These are phyloP conservation scores for Hanseniaspora taiwanica DNA, from an alignment of 805 yeast species.

Conservation along the genomic window DNA sequence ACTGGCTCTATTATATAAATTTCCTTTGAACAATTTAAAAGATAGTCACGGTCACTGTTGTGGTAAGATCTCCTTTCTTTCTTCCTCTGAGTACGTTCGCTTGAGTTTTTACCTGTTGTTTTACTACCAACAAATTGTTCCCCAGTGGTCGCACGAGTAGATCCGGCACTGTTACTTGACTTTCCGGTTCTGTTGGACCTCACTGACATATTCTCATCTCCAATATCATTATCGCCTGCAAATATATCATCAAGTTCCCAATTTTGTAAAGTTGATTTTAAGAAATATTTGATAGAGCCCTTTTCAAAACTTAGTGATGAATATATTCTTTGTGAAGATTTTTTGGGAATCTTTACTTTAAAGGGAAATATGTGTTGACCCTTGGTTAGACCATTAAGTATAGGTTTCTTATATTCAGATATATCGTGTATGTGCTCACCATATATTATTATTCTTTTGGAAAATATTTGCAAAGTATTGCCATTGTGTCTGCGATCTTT, in stretches of 20 bases:
- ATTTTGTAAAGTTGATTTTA: constrained; percentile 45
- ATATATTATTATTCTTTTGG: background rate
- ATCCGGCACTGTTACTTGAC: no score
- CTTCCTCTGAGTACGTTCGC: no score
- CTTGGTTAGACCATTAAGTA: constrained; percentile 39
- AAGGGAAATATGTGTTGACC: constrained; percentile 89
- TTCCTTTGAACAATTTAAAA: constrained; percentile 1
- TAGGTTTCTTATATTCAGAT: background rate
- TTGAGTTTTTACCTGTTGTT: no score
- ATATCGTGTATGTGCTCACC: background rate
- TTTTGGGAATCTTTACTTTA: constrained; percentile 64
- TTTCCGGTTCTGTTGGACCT: no score
- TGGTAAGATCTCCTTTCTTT: no score
- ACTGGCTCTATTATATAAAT: constrained; percentile 48
- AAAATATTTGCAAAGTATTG: background rate
- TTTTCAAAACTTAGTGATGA: constrained; percentile 73
- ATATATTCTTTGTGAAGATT: constrained; percentile 28
- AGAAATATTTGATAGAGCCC: constrained; percentile 61
- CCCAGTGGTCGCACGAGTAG: no score
- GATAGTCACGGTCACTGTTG: no score
- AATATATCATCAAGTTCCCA: constrained; percentile 18
- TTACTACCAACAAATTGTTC: no score
- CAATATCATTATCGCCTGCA: constrained; percentile 1
- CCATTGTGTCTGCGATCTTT: no score
- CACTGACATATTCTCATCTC: no score